A percentile compares a stretch with the other conserved stretches of the same genome.
Evolutionary conservation across 2,329 filamentous ascomycete species (phyloP).

Genomic region (Sordariomycetes sp.): DNA sequence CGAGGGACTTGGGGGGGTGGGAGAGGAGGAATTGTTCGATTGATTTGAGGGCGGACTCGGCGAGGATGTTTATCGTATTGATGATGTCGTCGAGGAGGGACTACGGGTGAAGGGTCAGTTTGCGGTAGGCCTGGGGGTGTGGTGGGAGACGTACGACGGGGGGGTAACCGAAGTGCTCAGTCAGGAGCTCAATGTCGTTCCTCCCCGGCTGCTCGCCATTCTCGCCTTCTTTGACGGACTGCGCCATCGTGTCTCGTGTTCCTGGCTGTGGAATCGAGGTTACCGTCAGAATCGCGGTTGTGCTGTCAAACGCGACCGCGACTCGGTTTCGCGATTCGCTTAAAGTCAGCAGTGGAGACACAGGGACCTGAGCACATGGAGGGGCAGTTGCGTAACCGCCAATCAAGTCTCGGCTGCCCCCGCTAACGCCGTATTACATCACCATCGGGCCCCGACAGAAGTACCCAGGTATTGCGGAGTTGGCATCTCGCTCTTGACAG

Average conservation of each 20-base stretch:
- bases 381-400: neutral
- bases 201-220: neutral
- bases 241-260: neutral
- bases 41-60: constrained; percentile 78
- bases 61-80: constrained; percentile 87
- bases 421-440: neutral
- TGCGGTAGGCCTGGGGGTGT: neutral
- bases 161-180: constrained; percentile 91
- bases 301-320: neutral
- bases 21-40: constrained; percentile 72
- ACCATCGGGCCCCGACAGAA: neutral
- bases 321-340: neutral
- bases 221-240: neutral
- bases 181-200: constrained; percentile 57
- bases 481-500: neutral
- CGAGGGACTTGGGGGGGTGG: constrained; percentile 61
- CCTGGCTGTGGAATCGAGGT: neutral
- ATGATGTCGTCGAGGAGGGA: constrained; percentile 95
- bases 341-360: neutral
- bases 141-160: constrained; percentile 54
- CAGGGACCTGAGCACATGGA: neutral
- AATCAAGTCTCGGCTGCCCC: neutral
- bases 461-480: neutral
- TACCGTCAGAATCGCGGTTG: neutral
- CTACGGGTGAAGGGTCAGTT: constrained; percentile 27